Evolutionary conservation across 2,329 filamentous ascomycete species (phyloP), one percentile per base, ranked within the genome.

Genomic region (Hawksworthiomyces lignivorus): DNA sequence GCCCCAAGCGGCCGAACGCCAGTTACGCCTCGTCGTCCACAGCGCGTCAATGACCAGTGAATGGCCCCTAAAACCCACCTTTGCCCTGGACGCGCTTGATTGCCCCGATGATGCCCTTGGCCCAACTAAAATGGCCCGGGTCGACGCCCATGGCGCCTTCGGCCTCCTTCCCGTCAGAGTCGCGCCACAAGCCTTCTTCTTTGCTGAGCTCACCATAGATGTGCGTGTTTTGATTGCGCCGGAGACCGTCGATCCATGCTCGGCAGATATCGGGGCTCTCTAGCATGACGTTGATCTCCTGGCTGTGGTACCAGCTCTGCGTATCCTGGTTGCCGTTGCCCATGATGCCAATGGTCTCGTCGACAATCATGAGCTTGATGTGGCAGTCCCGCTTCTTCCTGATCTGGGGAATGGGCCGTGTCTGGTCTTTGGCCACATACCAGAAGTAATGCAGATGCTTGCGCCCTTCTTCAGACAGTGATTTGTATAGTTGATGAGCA

Each of bases 281-380:
- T 6, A 88, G 62, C 72, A 90, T 77, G 19, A 89, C 60, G 50
- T 90, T 89, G 41, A 84, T 72, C 58, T 90, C 85, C 57, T 88
- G 83, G 41, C 73, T 80, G 54, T 90, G 84, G 50, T 73, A 88
- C 79, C 83, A 89, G 17, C 73, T 79, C 59, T 90, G 85, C 2
- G 84, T 88, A 52, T 90, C 85, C 56, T 88, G 81, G 54, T 89
- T 90, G 0, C 84, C 84, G 49, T 77, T 85, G 4, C 84, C 85
- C 58, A 84, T 74, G 27, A 89, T 79, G 3, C 74, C 84, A 27
- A 90, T 70, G 18, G 64, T 63, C 32, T 73, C 74, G 56, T 90
- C 85, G 1, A 77, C 78, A 31, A 89, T 82, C 66, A 89, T 73
- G 3, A 90, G 66, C 57, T 90, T 90, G 56, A 88, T 72, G 58